Conservation (phyloP, 2,329 filamentous ascomycete genomes). For the Penicillium aurantiogriseum region DNA sequence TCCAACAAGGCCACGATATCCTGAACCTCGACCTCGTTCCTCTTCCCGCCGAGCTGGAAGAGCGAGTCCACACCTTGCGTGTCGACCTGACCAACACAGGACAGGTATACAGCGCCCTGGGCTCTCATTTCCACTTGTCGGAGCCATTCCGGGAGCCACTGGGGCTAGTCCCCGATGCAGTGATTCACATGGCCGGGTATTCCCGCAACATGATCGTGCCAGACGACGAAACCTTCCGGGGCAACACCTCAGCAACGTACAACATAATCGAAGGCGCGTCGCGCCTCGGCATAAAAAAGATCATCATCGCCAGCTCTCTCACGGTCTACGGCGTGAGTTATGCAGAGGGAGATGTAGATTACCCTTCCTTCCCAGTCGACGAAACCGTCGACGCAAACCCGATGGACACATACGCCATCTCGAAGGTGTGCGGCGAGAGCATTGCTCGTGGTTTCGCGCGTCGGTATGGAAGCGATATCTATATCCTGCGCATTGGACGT, state of each 20-base stretch:
- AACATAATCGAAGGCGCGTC: slow-evolving; percentile 64
- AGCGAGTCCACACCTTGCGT: slow-evolving; percentile 53
- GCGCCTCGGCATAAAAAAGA: slow-evolving; percentile 61
- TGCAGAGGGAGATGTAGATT: slow-evolving; percentile 58
- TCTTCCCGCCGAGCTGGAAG: slow-evolving; percentile 39
- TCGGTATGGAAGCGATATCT: slow-evolving; percentile 58
- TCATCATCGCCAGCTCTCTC: slow-evolving; percentile 60
- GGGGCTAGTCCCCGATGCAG: slow-evolving; percentile 53
- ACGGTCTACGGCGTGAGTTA: slow-evolving; percentile 64
- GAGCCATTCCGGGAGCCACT: slow-evolving; percentile 38
- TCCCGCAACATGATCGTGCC: slow-evolving; percentile 61
- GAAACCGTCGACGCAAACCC: slow-evolving; percentile 61
- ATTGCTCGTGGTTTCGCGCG: slow-evolving; percentile 57
- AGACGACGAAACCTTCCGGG: slow-evolving; percentile 58
- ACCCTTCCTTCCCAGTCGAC: slow-evolving; percentile 57
- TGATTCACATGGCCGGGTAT: slow-evolving; percentile 62
- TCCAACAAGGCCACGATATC: slow-evolving; percentile 52
- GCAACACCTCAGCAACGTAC: slow-evolving; percentile 57
- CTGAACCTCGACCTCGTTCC: slow-evolving; percentile 57
- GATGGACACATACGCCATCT: slow-evolving; percentile 62
- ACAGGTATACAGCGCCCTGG: slow-evolving; percentile 57
- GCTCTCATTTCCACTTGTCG: slow-evolving; percentile 56
- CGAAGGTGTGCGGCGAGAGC: slow-evolving; percentile 59
- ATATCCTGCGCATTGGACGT: slow-evolving; percentile 60
- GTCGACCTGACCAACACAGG: slow-evolving; percentile 56